These are phyloP conservation scores for Cercospora sesami DNA, from an alignment of 2,329 filamentous ascomycete species.

Conservation along the genomic window DNA sequence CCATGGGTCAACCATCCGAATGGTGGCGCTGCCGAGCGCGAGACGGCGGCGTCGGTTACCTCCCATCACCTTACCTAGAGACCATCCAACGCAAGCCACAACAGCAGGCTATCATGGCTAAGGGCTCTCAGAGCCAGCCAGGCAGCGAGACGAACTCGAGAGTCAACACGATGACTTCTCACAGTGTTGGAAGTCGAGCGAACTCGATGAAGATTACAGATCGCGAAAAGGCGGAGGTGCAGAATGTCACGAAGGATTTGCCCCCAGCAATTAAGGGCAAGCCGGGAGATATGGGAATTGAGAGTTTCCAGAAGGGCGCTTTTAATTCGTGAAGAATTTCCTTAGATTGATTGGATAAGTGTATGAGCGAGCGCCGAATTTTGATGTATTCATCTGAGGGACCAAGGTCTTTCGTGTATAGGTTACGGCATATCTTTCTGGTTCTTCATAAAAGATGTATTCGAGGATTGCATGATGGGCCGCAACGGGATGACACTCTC, in stretches of 20 bases:
- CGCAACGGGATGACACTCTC: not conserved
- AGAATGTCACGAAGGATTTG: slow-evolving; percentile 35
- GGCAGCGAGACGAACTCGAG: slow-evolving; percentile 50
- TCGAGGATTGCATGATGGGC: not conserved
- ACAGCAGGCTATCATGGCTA: slow-evolving; percentile 47
- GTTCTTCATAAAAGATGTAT: not conserved
- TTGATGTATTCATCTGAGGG: not conserved
- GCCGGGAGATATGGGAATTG: slow-evolving; percentile 63
- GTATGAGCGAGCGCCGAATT: not conserved
- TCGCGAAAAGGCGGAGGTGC: slow-evolving; percentile 38
- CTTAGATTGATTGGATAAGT: not conserved
- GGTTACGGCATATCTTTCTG: not conserved
- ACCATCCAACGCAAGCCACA: slow-evolving; percentile 61
- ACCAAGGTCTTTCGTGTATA: not conserved
- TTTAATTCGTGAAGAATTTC: slow-evolving; percentile 59
- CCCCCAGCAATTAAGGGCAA: slow-evolving; percentile 58
- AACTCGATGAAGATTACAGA: slow-evolving; percentile 51
- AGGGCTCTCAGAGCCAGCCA: slow-evolving; percentile 45
- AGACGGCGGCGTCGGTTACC: slow-evolving; percentile 86
- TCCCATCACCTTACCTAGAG: slow-evolving; percentile 88
- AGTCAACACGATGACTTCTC: slow-evolving; percentile 57
- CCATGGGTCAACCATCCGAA: slow-evolving; percentile 85
- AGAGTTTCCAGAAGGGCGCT: slow-evolving; percentile 70
- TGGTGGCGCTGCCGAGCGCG: slow-evolving; percentile 96
- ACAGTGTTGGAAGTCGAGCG: slow-evolving; percentile 41